Conservation (phyloP, 345 rosid species). For the Arabidopsis thaliana region TAIR10.1 NC_003075.7:13375001-13375500, state of each 20-base stretch:
- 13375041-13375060: constrained; percentile 5
- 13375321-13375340: constrained; percentile 5
- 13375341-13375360: constrained; percentile 17
- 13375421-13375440: constrained; percentile 27
- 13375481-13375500: background rate
- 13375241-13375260: background rate
- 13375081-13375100: constrained; percentile 6
- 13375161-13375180: constrained; percentile 29
- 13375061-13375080: background rate
- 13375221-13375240: background rate
- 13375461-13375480: background rate
- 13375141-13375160: background rate
- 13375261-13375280: background rate
- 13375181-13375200: background rate
- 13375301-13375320: background rate
- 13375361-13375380: constrained; percentile 27
- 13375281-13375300: background rate
- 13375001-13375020: constrained; percentile 24
- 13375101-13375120: background rate
- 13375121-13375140: constrained; percentile 21
- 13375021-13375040: constrained; percentile 30
- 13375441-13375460: constrained; percentile 26
- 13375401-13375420: background rate
- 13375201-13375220: constrained; percentile 5
- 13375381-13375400: background rate